A percentile compares a stretch with the other conserved stretches of the same genome.
Evolutionary conservation across 2,329 filamentous ascomycete species (phyloP).

Genomic region (Pseudocercospora musae): DNA sequence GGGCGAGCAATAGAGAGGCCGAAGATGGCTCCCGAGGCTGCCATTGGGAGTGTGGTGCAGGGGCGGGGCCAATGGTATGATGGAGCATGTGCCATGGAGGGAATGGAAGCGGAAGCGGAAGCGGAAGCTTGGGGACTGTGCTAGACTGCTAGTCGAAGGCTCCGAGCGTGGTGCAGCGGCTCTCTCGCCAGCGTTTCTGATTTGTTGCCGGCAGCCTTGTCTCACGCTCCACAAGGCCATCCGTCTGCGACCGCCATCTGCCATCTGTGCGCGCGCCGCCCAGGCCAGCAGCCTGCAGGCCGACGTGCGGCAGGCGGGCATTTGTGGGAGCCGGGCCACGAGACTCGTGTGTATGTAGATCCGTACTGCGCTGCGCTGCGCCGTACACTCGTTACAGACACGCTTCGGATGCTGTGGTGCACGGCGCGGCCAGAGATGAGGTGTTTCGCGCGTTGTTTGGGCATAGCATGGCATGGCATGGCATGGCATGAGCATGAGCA

Average conservation of each 20-base stretch:
- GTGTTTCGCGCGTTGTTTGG: not conserved
- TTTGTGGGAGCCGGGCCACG: constrained; percentile 3
- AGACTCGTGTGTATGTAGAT: too few species aligned
- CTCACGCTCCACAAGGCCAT: constrained; percentile 15
- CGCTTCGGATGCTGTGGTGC: not conserved
- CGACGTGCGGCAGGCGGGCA: constrained; percentile 1
- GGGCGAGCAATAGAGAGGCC: constrained; percentile 19
- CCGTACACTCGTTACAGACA: too few species aligned
- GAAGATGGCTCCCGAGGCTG: constrained; percentile 11
- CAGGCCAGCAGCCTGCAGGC: too few species aligned
- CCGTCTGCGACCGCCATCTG: constrained; percentile 10
- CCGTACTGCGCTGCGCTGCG: too few species aligned
- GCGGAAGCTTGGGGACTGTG: too few species aligned
- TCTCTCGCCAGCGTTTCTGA: constrained; percentile 16
- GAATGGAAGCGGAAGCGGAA: too few species aligned
- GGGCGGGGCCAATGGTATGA: constrained; percentile 7
- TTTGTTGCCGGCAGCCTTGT: constrained; percentile 11
- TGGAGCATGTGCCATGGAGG: too few species aligned
- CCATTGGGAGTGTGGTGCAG: constrained; percentile 22
- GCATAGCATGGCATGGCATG: too few species aligned
- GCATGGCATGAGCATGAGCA: too few species aligned
- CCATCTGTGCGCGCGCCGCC: too few species aligned
- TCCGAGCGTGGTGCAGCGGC: constrained; percentile 18
- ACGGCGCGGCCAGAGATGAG: not conserved
- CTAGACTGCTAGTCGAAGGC: too few species aligned